Base-by-base conservation (phyloP, 192 early-diverging fungal species). In the Gaertneriomyces semiglobifer region DNA sequence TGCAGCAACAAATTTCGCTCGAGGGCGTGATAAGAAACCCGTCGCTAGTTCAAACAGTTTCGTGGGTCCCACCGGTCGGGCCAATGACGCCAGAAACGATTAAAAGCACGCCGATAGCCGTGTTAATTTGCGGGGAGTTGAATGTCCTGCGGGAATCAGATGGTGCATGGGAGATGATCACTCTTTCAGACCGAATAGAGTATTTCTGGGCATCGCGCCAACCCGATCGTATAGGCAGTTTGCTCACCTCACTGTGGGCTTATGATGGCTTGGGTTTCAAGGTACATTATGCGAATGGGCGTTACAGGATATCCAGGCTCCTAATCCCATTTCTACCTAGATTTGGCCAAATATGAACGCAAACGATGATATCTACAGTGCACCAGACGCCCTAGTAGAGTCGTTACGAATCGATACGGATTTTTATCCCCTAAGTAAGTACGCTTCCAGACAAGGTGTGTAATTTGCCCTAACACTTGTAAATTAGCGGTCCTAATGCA, bases 381-480 rank as follows among this genome's bases (percentile, higher is more conserved):
- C 38, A 7, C 11, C 39, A 55, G 50, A 16, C 45, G 44, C 45
- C 52, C 39, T 70, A 9, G 59, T 57, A 16, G 68, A 77, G 51
- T 74, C 79, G 10, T 63, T 90, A 43, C 70, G 77, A 20, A 84
- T 91, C 55, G 71, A 77, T 12, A 58, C 89, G 7, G 91, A 92
- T 53, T 93, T 88, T 69, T 92, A 91, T 70, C 90, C 90, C 9
- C 75, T 91, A 33, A 81, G 90, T 93, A 76, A 73, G 75, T 71
- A 14, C 33, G 4, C 18, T 19, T 47, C 7, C 4, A 0, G 1
- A 56, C 19, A 12, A 43, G 41, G n/a, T 18, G 1, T 40, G 12
- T 67, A 18, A 79, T 39, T 47, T 14, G 20, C n/a, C 19, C 38
- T 10, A 42, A 19, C 5, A 44, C 20, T 38, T 60, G 53, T 55